Evolutionary conservation across 257 asterid species (phyloP).

Genomic region (Linderniella brevidens): DNA sequence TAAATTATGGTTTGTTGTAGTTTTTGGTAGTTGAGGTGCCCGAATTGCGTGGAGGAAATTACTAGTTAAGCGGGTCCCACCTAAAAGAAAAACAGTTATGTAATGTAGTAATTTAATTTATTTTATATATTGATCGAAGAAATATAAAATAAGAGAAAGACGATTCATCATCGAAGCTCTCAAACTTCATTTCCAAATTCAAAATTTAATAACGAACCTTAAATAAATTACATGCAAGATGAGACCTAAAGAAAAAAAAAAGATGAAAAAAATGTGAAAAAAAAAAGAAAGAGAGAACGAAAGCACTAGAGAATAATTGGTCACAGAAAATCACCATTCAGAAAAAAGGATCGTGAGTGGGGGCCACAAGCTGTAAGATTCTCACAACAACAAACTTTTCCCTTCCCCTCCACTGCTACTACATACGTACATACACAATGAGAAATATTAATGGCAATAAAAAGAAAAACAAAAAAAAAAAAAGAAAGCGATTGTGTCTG

Average conservation of each 20-base stretch:
- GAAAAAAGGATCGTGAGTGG: constrained; percentile 17
- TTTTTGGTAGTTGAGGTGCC: constrained; percentile 32
- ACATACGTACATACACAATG: constrained; percentile 9
- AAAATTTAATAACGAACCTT: too few species aligned
- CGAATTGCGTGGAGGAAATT: constrained; percentile 45
- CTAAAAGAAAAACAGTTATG: not conserved
- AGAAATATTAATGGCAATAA: not conserved
- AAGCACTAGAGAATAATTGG: constrained; percentile 11
- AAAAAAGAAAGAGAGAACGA: constrained; percentile 1
- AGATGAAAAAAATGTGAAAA: too few species aligned
- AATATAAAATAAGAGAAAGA: too few species aligned
- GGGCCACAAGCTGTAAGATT: constrained; percentile 19
- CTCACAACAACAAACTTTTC: constrained; percentile 23
- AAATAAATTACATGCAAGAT: too few species aligned
- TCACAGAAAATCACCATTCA: constrained; percentile 10
- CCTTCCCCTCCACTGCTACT: not conserved
- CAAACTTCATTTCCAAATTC: too few species aligned
- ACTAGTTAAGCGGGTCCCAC: constrained; percentile 28
- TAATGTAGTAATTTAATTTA: not conserved
- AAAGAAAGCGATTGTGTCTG: not conserved
- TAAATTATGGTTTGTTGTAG: constrained; percentile 10
- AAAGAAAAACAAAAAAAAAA: not conserved
- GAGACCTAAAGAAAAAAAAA: too few species aligned
- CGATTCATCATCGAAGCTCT: too few species aligned
- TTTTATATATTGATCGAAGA: not conserved